Evolutionary conservation across 306 rosid species (phyloP).

Genomic region (Medicago truncatula): DNA sequence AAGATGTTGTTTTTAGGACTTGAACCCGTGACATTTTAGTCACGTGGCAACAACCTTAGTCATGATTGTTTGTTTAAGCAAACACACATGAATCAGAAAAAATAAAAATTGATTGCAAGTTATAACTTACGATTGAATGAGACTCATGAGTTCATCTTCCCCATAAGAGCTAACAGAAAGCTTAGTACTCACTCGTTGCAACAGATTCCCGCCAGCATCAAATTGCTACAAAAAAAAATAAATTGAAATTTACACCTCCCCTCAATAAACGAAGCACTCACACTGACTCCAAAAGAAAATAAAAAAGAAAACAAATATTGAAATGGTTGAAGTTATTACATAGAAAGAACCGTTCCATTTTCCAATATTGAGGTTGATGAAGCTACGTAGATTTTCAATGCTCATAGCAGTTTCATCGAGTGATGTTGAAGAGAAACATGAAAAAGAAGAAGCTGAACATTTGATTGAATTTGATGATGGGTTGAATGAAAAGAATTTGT

Average conservation of each 20-base stretch:
- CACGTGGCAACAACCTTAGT: too few species aligned
- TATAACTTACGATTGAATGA: conserved; percentile 82
- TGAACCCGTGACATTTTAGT: too few species aligned
- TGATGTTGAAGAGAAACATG: conserved; percentile 37
- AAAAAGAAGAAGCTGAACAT: conserved; percentile 43
- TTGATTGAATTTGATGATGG: conserved; percentile 33
- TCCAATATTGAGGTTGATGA: conserved; percentile 69
- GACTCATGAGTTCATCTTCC: conserved; percentile 90
- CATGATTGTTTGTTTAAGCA: too few species aligned
- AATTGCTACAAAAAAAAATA: conserved; percentile 63
- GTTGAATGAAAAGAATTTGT: conserved; percentile 20
- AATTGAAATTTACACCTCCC: not conserved
- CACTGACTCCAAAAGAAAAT: too few species aligned
- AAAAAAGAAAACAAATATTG: not conserved
- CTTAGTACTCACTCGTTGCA: conserved; percentile 80
- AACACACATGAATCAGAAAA: not conserved
- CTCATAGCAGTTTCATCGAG: conserved; percentile 67
- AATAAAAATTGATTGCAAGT: not conserved
- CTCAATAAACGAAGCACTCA: too few species aligned
- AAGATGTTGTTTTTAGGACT: too few species aligned
- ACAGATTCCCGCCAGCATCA: conserved; percentile 75
- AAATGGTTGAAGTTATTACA: conserved; percentile 49
- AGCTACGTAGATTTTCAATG: conserved; percentile 70
- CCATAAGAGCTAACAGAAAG: conserved; percentile 91
- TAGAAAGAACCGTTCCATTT: conserved; percentile 92